Evolutionary conservation across 805 yeast genomes (phyloP), one percentile per base, ranked within the genome.

Genomic region (Yarrowia sp.): DNA sequence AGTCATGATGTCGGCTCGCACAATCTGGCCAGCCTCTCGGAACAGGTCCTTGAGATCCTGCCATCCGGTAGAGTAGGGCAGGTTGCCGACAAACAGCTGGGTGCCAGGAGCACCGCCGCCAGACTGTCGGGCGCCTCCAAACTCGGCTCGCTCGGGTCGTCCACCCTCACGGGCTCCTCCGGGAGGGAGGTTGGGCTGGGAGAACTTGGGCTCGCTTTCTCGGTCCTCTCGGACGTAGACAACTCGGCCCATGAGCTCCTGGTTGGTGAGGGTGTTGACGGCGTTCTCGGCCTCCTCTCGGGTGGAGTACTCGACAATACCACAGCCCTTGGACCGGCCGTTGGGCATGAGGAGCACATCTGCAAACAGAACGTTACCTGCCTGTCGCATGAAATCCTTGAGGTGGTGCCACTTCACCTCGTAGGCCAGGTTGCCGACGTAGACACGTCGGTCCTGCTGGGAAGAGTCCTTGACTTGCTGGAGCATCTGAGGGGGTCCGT

Each of bases 201-300:
- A 43, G 67, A 66, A 69, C 66, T 70, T 69, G 70, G 69, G 69
- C 69, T 68, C 76, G 68, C 67, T 70, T 74, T 73, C 80, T 57
- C 78, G 95, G 74, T 90, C 87, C 76, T 92, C 96, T 78, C 98
- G 86, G 9, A 92, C 96, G 75, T 88, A 91, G 48, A 92, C 88
- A 71, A 85, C 87, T 75, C 98, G 86, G 13, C 91, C 96, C 72
- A 80, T 76, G 68, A 86, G 83, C 39, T 78, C 79, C 35, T 86
- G 80, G 72, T 89, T 86, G 76, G 89, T 88, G 71, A 81, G 87
- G 70, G 84, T 80, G 64, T 80, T 77, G 71, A 92, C 90, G 11
- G 97, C 97, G 28, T 78, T 80, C 53, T 80, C 81, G 6, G 90
- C 97, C 65, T 85, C 88, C 15, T 82, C 86, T 66, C 80, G 80